Evolutionary conservation across 768 basidiomycete species (phyloP).

Genomic region (Asterophora parasitica): DNA sequence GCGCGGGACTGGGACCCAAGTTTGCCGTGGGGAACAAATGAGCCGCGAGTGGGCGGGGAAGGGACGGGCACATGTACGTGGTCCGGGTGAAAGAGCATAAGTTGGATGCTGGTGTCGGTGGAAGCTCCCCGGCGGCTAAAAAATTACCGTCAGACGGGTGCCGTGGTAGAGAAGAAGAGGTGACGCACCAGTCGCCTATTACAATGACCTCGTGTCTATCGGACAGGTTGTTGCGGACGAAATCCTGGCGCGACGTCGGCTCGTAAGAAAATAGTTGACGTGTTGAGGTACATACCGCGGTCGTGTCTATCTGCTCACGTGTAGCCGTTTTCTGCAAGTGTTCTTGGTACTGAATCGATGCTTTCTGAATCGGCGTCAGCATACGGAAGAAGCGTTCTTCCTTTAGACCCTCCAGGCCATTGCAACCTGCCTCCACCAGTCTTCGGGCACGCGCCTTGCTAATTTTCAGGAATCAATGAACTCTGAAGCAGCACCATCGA

Average conservation of each 20-base stretch:
- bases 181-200: constrained; percentile 55
- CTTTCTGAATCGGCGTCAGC: constrained; percentile 33
- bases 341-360: constrained; percentile 35
- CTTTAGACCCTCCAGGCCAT: constrained; percentile 35
- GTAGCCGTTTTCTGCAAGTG: constrained; percentile 32
- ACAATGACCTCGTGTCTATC: constrained; percentile 44
- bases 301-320: constrained; percentile 36
- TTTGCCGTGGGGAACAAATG: background rate
- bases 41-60: constrained; percentile 15
- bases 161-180: background rate
- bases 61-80: constrained; percentile 40
- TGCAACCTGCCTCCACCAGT: constrained; percentile 50
- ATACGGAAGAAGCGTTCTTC: constrained; percentile 32
- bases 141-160: background rate
- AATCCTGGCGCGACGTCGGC: constrained; percentile 31
- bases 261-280: background rate
- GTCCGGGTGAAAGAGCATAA: constrained; percentile 43
- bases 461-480: constrained; percentile 4
- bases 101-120: constrained; percentile 29
- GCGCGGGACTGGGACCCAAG: background rate
- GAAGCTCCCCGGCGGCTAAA: constrained; percentile 45
- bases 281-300: constrained; percentile 34
- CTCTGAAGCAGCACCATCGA: background rate
- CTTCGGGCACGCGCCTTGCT: constrained; percentile 34
- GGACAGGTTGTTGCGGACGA: constrained; percentile 42